Evolutionary conservation across 371 early-diverging fungal genomes (phyloP).

Genomic region (Mucor lusitanicus): DNA sequence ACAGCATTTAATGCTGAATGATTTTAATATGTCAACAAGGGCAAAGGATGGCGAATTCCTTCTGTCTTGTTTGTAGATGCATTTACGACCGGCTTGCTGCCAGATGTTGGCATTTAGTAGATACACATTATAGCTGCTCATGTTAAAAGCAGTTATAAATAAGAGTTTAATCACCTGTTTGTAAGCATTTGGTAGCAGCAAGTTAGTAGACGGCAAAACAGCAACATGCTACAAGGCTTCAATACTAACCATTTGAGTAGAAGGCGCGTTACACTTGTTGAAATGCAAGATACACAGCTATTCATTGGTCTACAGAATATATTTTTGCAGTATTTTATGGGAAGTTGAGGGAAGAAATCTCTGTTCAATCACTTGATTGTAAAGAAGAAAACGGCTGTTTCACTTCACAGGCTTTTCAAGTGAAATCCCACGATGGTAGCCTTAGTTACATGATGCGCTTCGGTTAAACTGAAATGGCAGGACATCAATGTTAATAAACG

Average conservation of each 20-base stretch:
- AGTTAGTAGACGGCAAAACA: not conserved
- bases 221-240: not conserved
- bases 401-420: not conserved
- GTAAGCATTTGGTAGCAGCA: not conserved
- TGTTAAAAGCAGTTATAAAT: not conserved
- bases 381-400: not conserved
- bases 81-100: not conserved
- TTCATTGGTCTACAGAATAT: not conserved
- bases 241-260: not conserved
- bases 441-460: not conserved
- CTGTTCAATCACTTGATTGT: not conserved
- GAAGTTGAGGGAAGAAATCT: not conserved
- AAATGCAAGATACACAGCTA: not conserved
- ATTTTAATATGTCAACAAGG: not conserved
- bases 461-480: not conserved
- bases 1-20: not conserved
- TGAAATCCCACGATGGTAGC: not conserved
- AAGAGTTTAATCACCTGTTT: not conserved
- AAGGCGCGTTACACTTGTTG: not conserved
- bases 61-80: not conserved
- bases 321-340: not conserved
- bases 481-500: not conserved
- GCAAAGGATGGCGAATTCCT: not conserved
- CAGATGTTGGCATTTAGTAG: not conserved
- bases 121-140: not conserved